Base-by-base conservation (phyloP, 345 rosid species). In the Lagerstroemia speciosa region DNA sequence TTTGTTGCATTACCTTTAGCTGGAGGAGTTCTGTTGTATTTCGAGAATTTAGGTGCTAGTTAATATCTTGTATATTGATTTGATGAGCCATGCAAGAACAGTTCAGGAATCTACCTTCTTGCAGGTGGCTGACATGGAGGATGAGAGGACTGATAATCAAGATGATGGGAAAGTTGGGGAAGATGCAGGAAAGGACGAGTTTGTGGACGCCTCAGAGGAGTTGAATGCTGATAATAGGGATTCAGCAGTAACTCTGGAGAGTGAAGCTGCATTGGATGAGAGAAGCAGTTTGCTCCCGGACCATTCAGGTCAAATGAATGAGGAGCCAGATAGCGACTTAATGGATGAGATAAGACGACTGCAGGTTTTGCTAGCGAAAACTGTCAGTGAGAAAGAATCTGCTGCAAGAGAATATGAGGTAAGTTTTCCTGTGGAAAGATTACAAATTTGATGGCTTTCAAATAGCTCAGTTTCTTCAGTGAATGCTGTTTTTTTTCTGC, bases 131-230 rank as follows among this genome's bases (percentile, higher is more conserved):
- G 30, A 58, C 15, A 15, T 67, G 76, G 76, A 73, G 48, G 33
- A 29, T 30, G 24, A 53, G 36, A 30, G 37, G 58, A 29, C 19
- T 1, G 66, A 36, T 15, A 29, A 67, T 2, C 34, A 53, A 68
- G 72, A 74, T 17, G 55, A 45, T 8, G 69, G 7, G 32, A 34
- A 24, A 57, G 65, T 38, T 19, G 73, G 69, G 66, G 77, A 74
- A 29, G 72, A 69, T 69, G 77, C 64, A 3, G 77, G 91, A 68
- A 93, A 79, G 77, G 97, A 93, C 63, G 98, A 93, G 96, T 93
- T 93, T 71, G 86, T 82, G 32, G 98, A 91, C 84, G 98, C 97
- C 11, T 48, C 85, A 0, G 98, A 93, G 29, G 98, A 87, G 74
- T 72, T 86, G 73, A 83, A 79, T 72, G 75, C 74, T 57, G 85